These are phyloP conservation scores for Gossypium turneri DNA, from an alignment of 345 rosid genomes.

Conservation along the genomic window DNA sequence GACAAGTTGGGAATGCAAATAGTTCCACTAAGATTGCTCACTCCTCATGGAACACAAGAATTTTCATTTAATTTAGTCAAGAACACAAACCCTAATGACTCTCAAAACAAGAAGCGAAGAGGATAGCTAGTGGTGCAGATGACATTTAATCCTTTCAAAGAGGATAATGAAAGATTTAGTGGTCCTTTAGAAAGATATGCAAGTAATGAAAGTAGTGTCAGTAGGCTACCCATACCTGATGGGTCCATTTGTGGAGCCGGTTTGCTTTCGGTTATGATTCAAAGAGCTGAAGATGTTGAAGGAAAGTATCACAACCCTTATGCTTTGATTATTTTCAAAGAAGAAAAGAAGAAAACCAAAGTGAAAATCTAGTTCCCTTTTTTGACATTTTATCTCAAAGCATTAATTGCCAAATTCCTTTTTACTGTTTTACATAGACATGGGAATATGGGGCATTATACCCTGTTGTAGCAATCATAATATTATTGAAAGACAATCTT, in stretches of 20 bases:
- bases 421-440: no score
- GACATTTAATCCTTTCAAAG: conserved; percentile 39
- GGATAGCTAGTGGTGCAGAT: conserved; percentile 43
- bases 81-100: conserved; percentile 33
- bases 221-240: conserved; percentile 8
- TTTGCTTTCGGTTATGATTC: conserved; percentile 37
- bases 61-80: conserved; percentile 38
- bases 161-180: conserved; percentile 26
- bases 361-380: no score
- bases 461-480: no score
- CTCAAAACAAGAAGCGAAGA: conserved; percentile 33
- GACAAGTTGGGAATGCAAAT: conserved; percentile 54
- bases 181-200: conserved; percentile 7
- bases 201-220: conserved; percentile 11
- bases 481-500: no score
- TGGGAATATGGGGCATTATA: no score
- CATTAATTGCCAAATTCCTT: no score
- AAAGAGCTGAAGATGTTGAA: neutral
- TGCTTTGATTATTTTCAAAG: no score
- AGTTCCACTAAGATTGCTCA: conserved; percentile 35
- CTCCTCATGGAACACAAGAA: conserved; percentile 28
- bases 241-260: conserved; percentile 25
- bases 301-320: no score
- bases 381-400: no score
- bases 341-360: no score